Conservation (phyloP, 2,329 filamentous ascomycete genomes). For the Penicillium sp. region DNA sequence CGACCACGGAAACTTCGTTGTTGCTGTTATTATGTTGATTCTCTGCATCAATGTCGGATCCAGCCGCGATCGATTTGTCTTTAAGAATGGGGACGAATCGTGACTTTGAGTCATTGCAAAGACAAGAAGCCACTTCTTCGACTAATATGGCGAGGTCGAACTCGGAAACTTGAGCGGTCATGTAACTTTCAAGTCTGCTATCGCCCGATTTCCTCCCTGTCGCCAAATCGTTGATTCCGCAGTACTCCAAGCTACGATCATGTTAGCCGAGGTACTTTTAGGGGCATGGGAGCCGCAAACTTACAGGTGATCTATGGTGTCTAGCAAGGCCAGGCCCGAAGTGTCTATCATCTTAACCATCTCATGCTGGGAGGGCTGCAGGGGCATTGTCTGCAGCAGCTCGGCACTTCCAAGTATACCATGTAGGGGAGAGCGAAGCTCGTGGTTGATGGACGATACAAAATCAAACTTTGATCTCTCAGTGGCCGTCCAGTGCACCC, state of each 20-base stretch:
- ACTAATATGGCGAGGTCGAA: slow-evolving; percentile 34
- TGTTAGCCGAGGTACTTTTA: background rate
- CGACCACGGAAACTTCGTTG: slow-evolving; percentile 26
- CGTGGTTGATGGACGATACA: slow-evolving; percentile 54
- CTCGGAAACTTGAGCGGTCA: slow-evolving; percentile 26
- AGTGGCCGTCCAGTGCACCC: slow-evolving; percentile 31
- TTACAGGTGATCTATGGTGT: slow-evolving; percentile 44
- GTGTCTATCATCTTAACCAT: slow-evolving; percentile 51
- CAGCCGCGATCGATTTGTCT: background rate
- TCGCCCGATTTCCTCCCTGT: slow-evolving; percentile 11
- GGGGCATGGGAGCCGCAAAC: background rate
- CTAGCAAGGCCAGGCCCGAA: slow-evolving; percentile 52
- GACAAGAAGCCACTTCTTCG: slow-evolving; percentile 30
- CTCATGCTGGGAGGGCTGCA: slow-evolving; percentile 42
- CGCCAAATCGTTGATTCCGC: slow-evolving; percentile 37
- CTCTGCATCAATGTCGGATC: slow-evolving; percentile 11
- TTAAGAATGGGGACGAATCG: background rate
- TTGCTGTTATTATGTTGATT: slow-evolving; percentile 1
- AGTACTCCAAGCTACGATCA: slow-evolving; percentile 30
- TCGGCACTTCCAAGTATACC: slow-evolving; percentile 52
- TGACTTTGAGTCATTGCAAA: slow-evolving; percentile 29
- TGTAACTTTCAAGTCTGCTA: slow-evolving; percentile 1
- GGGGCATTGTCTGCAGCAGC: slow-evolving; percentile 49
- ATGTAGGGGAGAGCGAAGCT: slow-evolving; percentile 51
- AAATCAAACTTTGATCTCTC: slow-evolving; percentile 55